A percentile compares a stretch with the other conserved stretches of the same genome.
Conservation (phyloP, 2,329 filamentous ascomycete species). For the Lasiodiplodia hormozganensis region DNA sequence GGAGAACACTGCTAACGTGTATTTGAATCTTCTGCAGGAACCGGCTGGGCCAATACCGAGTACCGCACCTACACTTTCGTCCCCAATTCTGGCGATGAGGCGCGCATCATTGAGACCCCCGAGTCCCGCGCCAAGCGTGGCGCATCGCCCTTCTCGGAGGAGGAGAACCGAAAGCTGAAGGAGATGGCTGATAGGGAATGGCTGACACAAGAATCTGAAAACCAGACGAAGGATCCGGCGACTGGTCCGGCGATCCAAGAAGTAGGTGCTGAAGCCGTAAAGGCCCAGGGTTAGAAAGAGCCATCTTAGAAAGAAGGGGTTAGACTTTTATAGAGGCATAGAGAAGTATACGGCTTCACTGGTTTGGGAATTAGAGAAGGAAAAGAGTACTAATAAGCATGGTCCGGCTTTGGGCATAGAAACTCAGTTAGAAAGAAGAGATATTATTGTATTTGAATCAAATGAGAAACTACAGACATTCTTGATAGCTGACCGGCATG, state of each 20-base stretch:
- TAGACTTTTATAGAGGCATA: neutral
- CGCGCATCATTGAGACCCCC: conserved; percentile 44
- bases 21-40: conserved; percentile 55
- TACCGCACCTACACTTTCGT: conserved; percentile 72
- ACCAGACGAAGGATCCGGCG: neutral
- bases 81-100: conserved; percentile 44
- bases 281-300: neutral
- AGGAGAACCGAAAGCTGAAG: conserved; percentile 27
- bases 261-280: conserved; percentile 1
- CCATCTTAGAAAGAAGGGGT: neutral
- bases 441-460: neutral
- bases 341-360: neutral
- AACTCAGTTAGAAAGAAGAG: neutral
- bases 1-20: too few relatives aligned
- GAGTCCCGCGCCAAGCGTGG: conserved; percentile 35
- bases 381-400: neutral
- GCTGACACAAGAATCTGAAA: neutral
- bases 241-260: conserved; percentile 19
- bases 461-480: neutral
- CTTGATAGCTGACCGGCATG: neutral
- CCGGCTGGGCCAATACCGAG: conserved; percentile 78
- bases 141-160: conserved; percentile 29
- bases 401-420: too few relatives aligned
- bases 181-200: conserved; percentile 15
- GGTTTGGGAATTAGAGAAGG: neutral